These are phyloP conservation scores for Sugiyamaella japonica DNA, from an alignment of 1,139 yeast genomes.

Conservation along the genomic window DNA sequence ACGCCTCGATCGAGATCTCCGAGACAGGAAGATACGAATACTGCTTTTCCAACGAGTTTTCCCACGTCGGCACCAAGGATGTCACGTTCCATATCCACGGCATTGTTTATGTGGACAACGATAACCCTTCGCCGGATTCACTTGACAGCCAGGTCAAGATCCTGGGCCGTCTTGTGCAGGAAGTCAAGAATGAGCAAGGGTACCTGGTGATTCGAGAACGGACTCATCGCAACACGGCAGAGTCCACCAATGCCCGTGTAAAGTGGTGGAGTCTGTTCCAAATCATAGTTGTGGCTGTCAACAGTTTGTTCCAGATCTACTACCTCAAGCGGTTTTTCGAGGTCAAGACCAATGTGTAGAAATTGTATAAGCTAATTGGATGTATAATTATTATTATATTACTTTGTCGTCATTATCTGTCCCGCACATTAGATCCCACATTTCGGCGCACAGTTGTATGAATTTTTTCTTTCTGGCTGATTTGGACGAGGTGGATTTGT, in stretches of 20 bases:
- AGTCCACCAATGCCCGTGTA: conserved; percentile 93
- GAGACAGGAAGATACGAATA: conserved; percentile 75
- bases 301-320: conserved; percentile 89
- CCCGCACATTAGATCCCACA: conserved; percentile 38
- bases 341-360: conserved; percentile 73
- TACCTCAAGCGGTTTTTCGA: conserved; percentile 94
- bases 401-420: background rate
- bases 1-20: conserved; percentile 64
- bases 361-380: conserved; percentile 3
- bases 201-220: conserved; percentile 95
- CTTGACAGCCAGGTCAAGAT: conserved; percentile 82
- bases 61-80: conserved; percentile 74
- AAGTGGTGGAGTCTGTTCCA: conserved; percentile 98
- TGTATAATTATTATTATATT: background rate
- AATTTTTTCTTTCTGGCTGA: conserved; percentile 30
- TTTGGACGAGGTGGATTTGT: background rate
- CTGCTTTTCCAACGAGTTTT: conserved; percentile 88
- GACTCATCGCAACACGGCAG: conserved; percentile 98
- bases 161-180: conserved; percentile 73
- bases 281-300: conserved; percentile 76
- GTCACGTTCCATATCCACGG: conserved; percentile 96
- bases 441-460: conserved; percentile 35
- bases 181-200: conserved; percentile 82
- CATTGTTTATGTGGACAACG: conserved; percentile 80
- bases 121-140: conserved; percentile 77